Evolutionary conservation across 164 flowering plant species (phyloP), one percentile per base, ranked within the genome.

Genomic region (Malania oleifera): DNA sequence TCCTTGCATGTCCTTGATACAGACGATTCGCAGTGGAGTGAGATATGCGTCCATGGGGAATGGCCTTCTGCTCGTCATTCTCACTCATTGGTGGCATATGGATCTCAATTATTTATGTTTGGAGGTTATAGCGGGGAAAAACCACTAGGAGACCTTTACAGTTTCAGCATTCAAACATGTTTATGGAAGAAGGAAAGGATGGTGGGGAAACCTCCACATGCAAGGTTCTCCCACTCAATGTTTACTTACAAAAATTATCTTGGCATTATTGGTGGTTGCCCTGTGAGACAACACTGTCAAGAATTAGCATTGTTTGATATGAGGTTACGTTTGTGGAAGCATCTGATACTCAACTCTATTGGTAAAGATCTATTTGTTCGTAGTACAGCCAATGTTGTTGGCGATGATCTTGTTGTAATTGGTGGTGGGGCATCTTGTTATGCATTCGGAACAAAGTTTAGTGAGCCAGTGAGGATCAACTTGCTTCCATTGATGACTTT

Each of bases 381-480:
- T n/a, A 73, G 83, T 68, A 84, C 96, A 18, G 75, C 75, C 22
- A 81, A 57, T 70, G 74, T 90, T 64, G 66, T 86, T 51, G 82
- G 79, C 61, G 81, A 86, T 80, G 76, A 84, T 70, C 79, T 93
- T 64, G 56, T 90, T 57, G 50, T 93, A 52, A 59, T 87, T 58
- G 97, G 98, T 71, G 97, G 97, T 53, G 97, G 98, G 27, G 95
- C 96, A 50, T 67, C 98, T 44, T 87, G 96, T 75, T 93, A 86
- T 78, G 98, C 98, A 51, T 93, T 93, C 78, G 98, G 98, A 48
- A 82, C 98, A 39, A 87, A 77, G 73, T 93, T 93, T 57, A 90
- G 82, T 60, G 87, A 80, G 70, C 95, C 97, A 23, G 47, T 76
- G 67, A 82, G 71, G 70, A 75, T 87, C 28, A 70, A 75, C 68